Conservation (phyloP, 495 filamentous ascomycete species). For the Neurospora sp. region DNA sequence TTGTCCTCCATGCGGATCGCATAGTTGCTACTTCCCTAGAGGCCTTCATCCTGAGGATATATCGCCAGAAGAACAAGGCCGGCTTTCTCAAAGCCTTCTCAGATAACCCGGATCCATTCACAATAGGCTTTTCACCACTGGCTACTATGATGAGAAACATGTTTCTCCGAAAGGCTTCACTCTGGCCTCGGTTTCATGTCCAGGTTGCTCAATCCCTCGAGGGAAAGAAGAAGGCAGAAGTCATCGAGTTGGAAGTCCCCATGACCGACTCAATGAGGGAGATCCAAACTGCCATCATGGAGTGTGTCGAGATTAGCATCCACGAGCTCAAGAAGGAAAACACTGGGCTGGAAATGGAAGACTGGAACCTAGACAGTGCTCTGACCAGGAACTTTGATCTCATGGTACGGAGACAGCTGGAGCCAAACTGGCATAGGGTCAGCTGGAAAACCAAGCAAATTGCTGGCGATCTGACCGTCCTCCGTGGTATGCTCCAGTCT, state of each 20-base stretch:
- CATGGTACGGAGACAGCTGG: constrained; percentile 78
- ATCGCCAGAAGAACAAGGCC: constrained; percentile 80
- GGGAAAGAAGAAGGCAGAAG: constrained; percentile 87
- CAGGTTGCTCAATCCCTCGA: constrained; percentile 81
- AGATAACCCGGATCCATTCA: constrained; percentile 87
- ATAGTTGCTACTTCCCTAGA: constrained; percentile 82
- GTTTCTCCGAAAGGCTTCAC: constrained; percentile 75
- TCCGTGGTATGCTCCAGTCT: constrained; percentile 77
- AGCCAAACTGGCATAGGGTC: constrained; percentile 94
- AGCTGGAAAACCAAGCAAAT: constrained; percentile 93
- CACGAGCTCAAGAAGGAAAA: constrained; percentile 85
- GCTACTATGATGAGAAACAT: constrained; percentile 87
- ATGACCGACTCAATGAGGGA: constrained; percentile 92
- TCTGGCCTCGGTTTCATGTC: constrained; percentile 95
- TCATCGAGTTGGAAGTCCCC: constrained; percentile 91
- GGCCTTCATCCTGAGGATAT: constrained; percentile 91
- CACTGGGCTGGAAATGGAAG: constrained; percentile 84
- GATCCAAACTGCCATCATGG: constrained; percentile 89
- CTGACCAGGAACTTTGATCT: constrained; percentile 87
- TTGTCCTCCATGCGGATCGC: constrained; percentile 83
- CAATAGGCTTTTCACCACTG: constrained; percentile 78
- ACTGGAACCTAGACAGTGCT: constrained; percentile 95
- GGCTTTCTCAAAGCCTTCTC: constrained; percentile 97
- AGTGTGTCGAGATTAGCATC: constrained; percentile 93
- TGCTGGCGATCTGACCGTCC: constrained; percentile 74